Evolutionary conservation across 2,329 filamentous ascomycete genomes (phyloP).

Genomic region (Ascochyta clinopodiicola): DNA sequence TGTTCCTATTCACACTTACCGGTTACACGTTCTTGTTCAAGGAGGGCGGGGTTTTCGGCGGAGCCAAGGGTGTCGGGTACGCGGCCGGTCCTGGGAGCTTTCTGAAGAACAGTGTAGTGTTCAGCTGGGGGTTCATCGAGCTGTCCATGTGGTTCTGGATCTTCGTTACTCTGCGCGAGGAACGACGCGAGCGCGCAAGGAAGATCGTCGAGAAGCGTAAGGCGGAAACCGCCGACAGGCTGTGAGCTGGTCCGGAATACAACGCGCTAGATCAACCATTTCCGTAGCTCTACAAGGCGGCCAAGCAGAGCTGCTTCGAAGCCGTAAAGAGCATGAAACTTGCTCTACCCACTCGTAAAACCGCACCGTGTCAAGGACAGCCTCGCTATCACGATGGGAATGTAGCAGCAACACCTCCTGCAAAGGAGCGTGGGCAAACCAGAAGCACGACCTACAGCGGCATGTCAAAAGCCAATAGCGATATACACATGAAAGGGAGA

Average conservation of each 20-base stretch:
- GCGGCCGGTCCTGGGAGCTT: slow-evolving; percentile 59
- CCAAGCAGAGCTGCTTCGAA: no score
- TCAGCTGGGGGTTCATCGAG: slow-evolving; percentile 85
- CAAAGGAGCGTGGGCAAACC: neutral
- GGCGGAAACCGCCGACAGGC: slow-evolving; percentile 34
- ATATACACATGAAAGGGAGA: neutral
- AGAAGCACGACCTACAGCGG: neutral
- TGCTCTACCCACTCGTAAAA: neutral
- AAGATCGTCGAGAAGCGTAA: slow-evolving; percentile 43
- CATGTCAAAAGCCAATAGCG: neutral
- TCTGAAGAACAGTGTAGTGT: slow-evolving; percentile 83
- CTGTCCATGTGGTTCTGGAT: slow-evolving; percentile 87
- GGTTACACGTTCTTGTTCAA: slow-evolving; percentile 71
- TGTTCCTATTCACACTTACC: slow-evolving; percentile 66
- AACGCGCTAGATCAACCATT: neutral
- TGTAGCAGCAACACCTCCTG: neutral
- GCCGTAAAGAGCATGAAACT: neutral
- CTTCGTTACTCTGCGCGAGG: slow-evolving; percentile 47
- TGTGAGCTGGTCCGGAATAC: slow-evolving; percentile 15
- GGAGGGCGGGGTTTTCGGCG: slow-evolving; percentile 56
- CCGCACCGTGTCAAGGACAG: neutral
- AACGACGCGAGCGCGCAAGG: slow-evolving; percentile 40
- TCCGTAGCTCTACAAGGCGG: neutral
- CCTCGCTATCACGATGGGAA: neutral
- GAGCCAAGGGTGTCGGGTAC: slow-evolving; percentile 31